Percentiles rank a stretch among this genome's conserved stretches.
Evolutionary conservation across 192 early-diverging fungal genomes (phyloP).

Genomic region (Coemansia sp.): DNA sequence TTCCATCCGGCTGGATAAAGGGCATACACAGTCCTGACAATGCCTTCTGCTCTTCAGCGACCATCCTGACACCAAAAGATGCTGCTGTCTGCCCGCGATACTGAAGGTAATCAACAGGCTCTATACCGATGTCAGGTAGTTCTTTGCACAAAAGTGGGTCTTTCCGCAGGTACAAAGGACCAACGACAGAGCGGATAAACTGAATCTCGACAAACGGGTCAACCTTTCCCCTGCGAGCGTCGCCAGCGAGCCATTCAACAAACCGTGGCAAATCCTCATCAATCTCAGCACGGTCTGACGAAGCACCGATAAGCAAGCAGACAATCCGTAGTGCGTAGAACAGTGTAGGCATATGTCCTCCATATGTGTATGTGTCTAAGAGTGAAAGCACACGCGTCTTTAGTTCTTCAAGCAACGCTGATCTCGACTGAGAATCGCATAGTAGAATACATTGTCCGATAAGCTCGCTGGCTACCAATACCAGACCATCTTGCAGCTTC

Average conservation of each 20-base stretch:
- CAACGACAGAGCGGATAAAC: slow-evolving; percentile 24
- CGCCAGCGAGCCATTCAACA: slow-evolving; percentile 38
- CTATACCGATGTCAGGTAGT: slow-evolving; percentile 17
- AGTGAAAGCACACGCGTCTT: slow-evolving; percentile 28
- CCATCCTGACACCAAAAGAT: slow-evolving; percentile 18
- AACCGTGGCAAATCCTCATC: slow-evolving; percentile 45
- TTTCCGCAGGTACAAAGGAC: slow-evolving; percentile 24
- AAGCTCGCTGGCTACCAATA: slow-evolving; percentile 28
- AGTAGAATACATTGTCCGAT: slow-evolving; percentile 13
- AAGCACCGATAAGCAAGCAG: slow-evolving; percentile 7
- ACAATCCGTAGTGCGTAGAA: slow-evolving; percentile 25
- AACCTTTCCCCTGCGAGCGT: slow-evolving; percentile 17
- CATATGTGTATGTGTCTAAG: slow-evolving; percentile 20
- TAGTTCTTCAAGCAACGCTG: slow-evolving; percentile 5
- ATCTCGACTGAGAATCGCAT: background rate
- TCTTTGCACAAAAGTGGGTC: background rate
- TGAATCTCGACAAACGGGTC: slow-evolving; percentile 27
- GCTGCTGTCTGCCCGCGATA: slow-evolving; percentile 20
- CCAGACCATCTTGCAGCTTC: slow-evolving; percentile 13
- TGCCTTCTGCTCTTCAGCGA: slow-evolving; percentile 43
- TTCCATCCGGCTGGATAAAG: slow-evolving; percentile 19
- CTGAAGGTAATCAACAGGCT: slow-evolving; percentile 18
- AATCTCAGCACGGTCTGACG: background rate
- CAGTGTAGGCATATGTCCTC: slow-evolving; percentile 35
- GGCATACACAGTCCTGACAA: slow-evolving; percentile 18